Evolutionary conservation across 768 basidiomycete genomes (phyloP).

Genomic region (Xerocomellus amylosporus): DNA sequence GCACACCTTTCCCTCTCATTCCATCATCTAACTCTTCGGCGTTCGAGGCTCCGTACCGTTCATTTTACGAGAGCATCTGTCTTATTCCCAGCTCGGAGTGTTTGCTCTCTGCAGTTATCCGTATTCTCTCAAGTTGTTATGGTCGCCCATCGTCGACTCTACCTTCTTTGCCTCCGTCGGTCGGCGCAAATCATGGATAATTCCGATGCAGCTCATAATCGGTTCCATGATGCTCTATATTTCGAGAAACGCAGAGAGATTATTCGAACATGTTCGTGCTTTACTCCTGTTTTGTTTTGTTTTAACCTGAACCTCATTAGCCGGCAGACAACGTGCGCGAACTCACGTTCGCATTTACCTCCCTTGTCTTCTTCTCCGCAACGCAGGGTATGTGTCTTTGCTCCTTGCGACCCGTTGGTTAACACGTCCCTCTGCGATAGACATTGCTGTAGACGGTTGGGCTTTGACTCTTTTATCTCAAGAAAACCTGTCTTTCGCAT

Average conservation of each 20-base stretch:
- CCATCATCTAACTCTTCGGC: conserved; percentile 5
- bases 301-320: conserved; percentile 40
- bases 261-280: conserved; percentile 69
- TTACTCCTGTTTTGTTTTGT: conserved; percentile 1
- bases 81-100: conserved; percentile 94
- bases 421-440: conserved; percentile 39
- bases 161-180: conserved; percentile 78
- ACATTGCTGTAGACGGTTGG: conserved; percentile 97
- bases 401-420: conserved; percentile 5
- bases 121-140: conserved; percentile 94
- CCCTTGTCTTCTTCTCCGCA: conserved; percentile 91
- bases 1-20: conserved; percentile 10
- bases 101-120: conserved; percentile 93
- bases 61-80: conserved; percentile 90
- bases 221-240: conserved; percentile 81
- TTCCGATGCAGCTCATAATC: conserved; percentile 92
- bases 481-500: conserved; percentile 93
- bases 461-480: conserved; percentile 83
- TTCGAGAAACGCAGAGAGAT: conserved; percentile 66
- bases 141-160: conserved; percentile 97
- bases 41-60: conserved; percentile 88
- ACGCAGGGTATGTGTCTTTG: conserved; percentile 75
- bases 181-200: conserved; percentile 98
- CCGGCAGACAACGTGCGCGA: conserved; percentile 75
- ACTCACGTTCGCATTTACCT: conserved; percentile 82